Percentiles rank a stretch among this genome's conserved stretches.
phyloP scores from a whole-genome alignment of 257 asterid species.

The Dorcoceras hygrometricum region DNA sequence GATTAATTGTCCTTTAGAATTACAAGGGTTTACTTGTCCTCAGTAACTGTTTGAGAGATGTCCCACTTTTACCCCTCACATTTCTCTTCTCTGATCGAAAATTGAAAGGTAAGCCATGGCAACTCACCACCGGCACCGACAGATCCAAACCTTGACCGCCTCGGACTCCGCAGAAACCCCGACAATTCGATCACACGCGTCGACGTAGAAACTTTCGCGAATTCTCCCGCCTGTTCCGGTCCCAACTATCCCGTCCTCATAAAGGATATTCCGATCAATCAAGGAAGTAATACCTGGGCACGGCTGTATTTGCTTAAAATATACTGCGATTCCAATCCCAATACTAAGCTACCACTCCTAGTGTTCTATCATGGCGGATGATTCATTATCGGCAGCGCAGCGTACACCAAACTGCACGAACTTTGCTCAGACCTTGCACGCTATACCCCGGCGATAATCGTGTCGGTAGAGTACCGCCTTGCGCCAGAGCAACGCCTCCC shows the following conservation, averaged over 20 bases:
- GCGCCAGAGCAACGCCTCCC: slow-evolving; percentile 68
- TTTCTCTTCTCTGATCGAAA: no score
- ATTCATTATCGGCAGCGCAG: slow-evolving; percentile 29
- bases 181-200: slow-evolving; percentile 40
- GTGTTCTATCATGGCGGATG: slow-evolving; percentile 58
- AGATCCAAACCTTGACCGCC: slow-evolving; percentile 31
- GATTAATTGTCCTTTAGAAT: no score
- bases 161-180: slow-evolving; percentile 31
- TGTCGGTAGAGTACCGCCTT: slow-evolving; percentile 46
- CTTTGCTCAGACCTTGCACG: slow-evolving; percentile 21
- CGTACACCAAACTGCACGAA: slow-evolving; percentile 12
- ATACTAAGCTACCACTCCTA: slow-evolving; percentile 32
- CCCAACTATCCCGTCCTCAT: slow-evolving; percentile 27
- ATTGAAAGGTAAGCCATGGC: no score
- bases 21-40: no score
- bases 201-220: background rate
- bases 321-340: background rate
- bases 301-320: slow-evolving; percentile 26
- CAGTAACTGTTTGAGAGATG: no score
- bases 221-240: slow-evolving; percentile 22
- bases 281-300: slow-evolving; percentile 27
- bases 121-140: no score
- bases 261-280: slow-evolving; percentile 40
- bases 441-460: slow-evolving; percentile 36
- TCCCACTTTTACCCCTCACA: no score